These are phyloP conservation scores for Botrytis hyacinthi DNA, from an alignment of 2,329 filamentous ascomycete species.

Conservation along the genomic window DNA sequence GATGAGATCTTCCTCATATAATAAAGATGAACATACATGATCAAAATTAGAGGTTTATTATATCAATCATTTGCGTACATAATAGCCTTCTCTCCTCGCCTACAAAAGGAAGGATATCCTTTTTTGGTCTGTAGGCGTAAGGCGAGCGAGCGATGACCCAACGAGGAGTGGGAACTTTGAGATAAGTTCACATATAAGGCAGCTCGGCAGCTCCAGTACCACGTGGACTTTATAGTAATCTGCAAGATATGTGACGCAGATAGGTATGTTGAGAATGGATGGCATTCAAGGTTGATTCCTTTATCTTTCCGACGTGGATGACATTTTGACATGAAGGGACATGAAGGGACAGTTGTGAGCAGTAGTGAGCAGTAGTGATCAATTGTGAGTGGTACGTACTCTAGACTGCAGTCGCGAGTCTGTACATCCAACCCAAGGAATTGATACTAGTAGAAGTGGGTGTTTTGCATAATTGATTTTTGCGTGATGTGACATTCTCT, in stretches of 20 bases:
- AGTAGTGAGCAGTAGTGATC: too few relatives aligned
- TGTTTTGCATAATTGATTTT: neutral
- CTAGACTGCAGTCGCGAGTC: neutral
- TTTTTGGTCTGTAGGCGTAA: slow-evolving; percentile 13
- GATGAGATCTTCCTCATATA: neutral
- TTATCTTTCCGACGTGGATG: neutral
- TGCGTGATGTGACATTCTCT: neutral
- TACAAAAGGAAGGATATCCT: slow-evolving; percentile 8
- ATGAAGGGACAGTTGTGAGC: too few relatives aligned
- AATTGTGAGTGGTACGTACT: neutral
- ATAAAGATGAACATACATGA: neutral
- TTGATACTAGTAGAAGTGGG: neutral
- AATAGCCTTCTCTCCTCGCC: slow-evolving; percentile 9
- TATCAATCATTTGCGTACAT: slow-evolving; percentile 12
- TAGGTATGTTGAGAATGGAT: neutral
- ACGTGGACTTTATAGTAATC: neutral
- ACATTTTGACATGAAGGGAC: neutral
- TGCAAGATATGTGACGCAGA: neutral
- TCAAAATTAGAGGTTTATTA: neutral
- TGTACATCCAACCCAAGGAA: neutral
- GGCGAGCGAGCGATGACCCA: slow-evolving; percentile 8
- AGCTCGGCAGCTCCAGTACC: neutral
- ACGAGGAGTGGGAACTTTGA: slow-evolving; percentile 8
- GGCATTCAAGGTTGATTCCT: neutral
- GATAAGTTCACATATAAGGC: neutral